Conservation (phyloP, 495 filamentous ascomycete genomes). For the Neurospora sp. region DNA sequence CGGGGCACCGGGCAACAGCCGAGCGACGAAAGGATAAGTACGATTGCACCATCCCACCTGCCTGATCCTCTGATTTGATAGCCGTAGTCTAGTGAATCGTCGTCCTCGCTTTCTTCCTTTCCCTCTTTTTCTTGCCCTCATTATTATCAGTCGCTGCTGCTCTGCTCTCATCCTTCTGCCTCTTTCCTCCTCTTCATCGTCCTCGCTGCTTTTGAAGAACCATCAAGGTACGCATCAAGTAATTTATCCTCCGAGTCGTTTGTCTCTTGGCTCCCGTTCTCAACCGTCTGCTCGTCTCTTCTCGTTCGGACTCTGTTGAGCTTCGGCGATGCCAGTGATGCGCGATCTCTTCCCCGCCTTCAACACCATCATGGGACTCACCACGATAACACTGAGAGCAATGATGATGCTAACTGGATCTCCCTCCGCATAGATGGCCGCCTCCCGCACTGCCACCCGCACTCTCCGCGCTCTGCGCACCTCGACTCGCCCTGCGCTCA, state of each 20-base stretch:
- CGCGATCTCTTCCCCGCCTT: slow-evolving; percentile 26
- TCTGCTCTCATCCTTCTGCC: slow-evolving; percentile 9
- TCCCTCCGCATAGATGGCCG: slow-evolving; percentile 29
- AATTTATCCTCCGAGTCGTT: slow-evolving; percentile 1
- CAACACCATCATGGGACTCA: not conserved
- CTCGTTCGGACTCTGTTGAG: not conserved
- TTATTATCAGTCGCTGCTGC: not conserved
- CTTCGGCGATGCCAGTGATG: not conserved
- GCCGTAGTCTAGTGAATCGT: not conserved
- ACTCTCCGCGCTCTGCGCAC: slow-evolving; percentile 50
- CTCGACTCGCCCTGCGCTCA: slow-evolving; percentile 37
- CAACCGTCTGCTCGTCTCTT: not conserved
- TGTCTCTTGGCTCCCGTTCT: slow-evolving; percentile 12
- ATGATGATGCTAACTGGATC: not conserved
- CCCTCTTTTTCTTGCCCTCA: not conserved
- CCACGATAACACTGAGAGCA: not conserved
- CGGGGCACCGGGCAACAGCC: not conserved
- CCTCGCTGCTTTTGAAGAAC: slow-evolving; percentile 3
- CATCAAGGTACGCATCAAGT: not conserved
- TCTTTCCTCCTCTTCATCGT: slow-evolving; percentile 10
- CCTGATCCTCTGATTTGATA: not conserved
- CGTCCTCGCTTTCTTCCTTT: slow-evolving; percentile 2
- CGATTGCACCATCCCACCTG: not conserved
- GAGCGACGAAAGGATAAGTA: not conserved
- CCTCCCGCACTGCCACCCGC: slow-evolving; percentile 26